Evolutionary conservation across 495 filamentous ascomycete genomes (phyloP), one percentile per base, ranked within the genome.

Genomic region (Hypoxylon subgilvum): DNA sequence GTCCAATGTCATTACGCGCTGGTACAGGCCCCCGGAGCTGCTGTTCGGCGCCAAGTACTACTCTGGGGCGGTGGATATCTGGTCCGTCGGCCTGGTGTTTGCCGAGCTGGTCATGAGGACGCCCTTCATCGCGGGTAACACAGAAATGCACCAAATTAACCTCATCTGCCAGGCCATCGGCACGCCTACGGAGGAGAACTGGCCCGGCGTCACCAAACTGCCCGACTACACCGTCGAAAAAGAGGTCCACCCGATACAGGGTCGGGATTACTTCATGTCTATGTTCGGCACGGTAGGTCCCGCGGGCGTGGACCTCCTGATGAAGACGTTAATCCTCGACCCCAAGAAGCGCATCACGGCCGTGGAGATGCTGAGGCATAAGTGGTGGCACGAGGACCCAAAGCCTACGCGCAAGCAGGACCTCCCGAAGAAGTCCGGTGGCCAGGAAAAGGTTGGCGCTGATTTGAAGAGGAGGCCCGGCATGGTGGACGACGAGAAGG

Each of bases 21-120:
- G 93, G 92, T 97, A 99, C 74, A 83, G 94, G 10, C 90, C 92
- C 3, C 94, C 92, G 1, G 94, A 99, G 76, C 82, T 99, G 28
- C 83, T 97, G 23, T 96, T 89, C 67, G 90, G 91, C 42, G 91
- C 93, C 1, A 82, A 86, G 42, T 88, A 92, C 72, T 99, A 99
- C 74, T 87, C 87, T 25, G 90, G 89, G 3, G 88, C 86, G 1
- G 94, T 97, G 21, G 95, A 99, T 69, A 77, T 99, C 36, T 99
- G 93, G 93, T 92, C 88, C n/a, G 87, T 95, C 50, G 95, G 90
- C 13, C 81, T 87, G 65, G 92, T 99, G 0, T 92, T 97, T 59
- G 93, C 94, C 0, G 94, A 99, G 71, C 82, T 99, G 18, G 76
- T 96, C 27, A 77, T 96, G 50, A 82, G 95, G 14, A 82, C 83